These are phyloP conservation scores for Blattamonas nauphoetae DNA, from an alignment of 78 protist species.

Conservation along the genomic window DNA sequence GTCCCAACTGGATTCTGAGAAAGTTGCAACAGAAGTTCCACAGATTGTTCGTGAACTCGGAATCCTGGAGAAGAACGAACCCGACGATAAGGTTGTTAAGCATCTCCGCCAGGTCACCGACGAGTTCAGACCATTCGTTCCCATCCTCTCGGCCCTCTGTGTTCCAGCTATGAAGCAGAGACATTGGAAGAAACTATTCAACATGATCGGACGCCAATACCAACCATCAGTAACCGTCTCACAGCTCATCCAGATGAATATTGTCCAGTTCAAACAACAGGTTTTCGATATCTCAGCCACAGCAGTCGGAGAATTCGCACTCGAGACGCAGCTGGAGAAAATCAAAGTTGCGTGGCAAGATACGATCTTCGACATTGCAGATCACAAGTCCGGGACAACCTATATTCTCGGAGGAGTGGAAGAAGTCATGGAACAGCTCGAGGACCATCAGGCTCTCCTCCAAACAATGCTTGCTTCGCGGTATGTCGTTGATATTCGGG, in stretches of 20 bases:
- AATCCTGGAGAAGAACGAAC: neutral
- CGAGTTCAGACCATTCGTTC: neutral
- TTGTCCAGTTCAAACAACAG: neutral
- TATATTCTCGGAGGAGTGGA: conserved; percentile 48
- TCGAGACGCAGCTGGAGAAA: conserved; percentile 33
- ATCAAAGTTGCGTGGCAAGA: conserved; percentile 24
- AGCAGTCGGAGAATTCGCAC: conserved; percentile 46
- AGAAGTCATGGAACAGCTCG: conserved; percentile 27
- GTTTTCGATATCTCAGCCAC: conserved; percentile 33
- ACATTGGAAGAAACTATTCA: conserved; percentile 33
- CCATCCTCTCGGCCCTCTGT: conserved; percentile 11
- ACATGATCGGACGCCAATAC: neutral
- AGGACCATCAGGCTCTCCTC: conserved; percentile 36
- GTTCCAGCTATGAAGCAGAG: conserved; percentile 4
- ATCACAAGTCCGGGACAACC: conserved; percentile 34
- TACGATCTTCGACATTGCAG: conserved; percentile 20
- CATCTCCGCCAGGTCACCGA: conserved; percentile 2
- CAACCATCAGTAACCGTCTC: conserved; percentile 17
- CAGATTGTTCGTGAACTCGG: neutral
- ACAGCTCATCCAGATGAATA: conserved; percentile 7
- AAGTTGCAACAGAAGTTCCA: neutral
- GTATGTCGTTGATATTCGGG: conserved; percentile 46
- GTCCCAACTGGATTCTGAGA: neutral
- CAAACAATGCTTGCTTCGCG: conserved; percentile 57
- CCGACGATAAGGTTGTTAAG: conserved; percentile 20